A percentile compares a stretch with the other conserved stretches of the same genome.
Conservation (phyloP, 495 filamentous ascomycete genomes). For the Neurospora terricola region DNA sequence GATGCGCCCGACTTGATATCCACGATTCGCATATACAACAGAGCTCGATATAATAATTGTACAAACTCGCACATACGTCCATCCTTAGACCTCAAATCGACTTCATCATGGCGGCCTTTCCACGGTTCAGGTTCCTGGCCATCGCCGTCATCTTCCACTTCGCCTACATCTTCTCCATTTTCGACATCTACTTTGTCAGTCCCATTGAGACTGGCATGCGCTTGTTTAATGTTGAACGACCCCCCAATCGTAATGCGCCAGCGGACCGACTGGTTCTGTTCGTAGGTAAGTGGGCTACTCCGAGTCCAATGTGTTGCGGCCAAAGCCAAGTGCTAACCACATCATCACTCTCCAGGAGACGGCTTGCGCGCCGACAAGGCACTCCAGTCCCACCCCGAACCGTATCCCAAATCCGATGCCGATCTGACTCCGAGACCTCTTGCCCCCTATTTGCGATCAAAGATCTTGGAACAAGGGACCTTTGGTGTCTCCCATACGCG, state of each 20-base stretch:
- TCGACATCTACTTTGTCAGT: slow-evolving; percentile 98
- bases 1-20: slow-evolving; percentile 1
- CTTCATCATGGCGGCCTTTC: slow-evolving; percentile 60
- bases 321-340: background rate
- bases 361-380: slow-evolving; percentile 96
- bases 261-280: slow-evolving; percentile 87
- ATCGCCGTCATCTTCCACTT: slow-evolving; percentile 91
- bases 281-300: slow-evolving; percentile 55
- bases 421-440: slow-evolving; percentile 58
- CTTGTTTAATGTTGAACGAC: slow-evolving; percentile 59
- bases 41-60: background rate
- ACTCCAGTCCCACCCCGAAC: slow-evolving; percentile 89
- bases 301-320: slow-evolving; percentile 10
- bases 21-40: background rate
- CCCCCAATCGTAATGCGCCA: slow-evolving; percentile 54
- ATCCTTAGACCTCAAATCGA: background rate
- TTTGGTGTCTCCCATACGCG: slow-evolving; percentile 98
- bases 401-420: slow-evolving; percentile 55
- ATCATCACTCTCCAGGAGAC: slow-evolving; percentile 47
- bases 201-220: slow-evolving; percentile 96
- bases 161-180: slow-evolving; percentile 92
- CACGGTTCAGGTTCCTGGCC: slow-evolving; percentile 79
- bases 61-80: background rate
- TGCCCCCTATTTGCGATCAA: slow-evolving; percentile 88
- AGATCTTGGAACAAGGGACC: slow-evolving; percentile 81